Base-by-base conservation (phyloP, 148 eudicot species). In the Camellia sinensis region DNA sequence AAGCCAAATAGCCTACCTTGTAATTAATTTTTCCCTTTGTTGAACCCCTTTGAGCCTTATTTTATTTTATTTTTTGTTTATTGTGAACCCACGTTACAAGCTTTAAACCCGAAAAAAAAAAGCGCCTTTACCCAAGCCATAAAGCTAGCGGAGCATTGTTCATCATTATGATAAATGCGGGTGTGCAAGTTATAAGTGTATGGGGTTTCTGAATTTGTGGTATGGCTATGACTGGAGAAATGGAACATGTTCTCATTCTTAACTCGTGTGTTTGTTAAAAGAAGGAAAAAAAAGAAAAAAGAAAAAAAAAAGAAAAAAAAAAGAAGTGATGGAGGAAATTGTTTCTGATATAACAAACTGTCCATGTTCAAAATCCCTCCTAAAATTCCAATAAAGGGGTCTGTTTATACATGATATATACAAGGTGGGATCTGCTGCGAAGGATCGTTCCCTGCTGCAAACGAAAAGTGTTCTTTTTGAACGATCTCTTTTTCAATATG, bases 271-370 rank as follows among this genome's bases (percentile, higher is more conserved):
- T 60, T 18, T 14, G 21, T 60, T 14, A 14, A 18, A 60, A 60
- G 17, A 60, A 60, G 17, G 17, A 60, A 19, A 15, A 60, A 18
- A 60, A 19, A 60, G 17, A n/a, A n/a, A n/a, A n/a, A n/a, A n/a
- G n/a, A n/a, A n/a, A n/a, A n/a, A n/a, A n/a, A n/a, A n/a, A n/a
- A n/a, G n/a, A n/a, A n/a, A n/a, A n/a, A n/a, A 3, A 60, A 67
- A 22, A 6, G 46, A 22, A 22, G 43, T 67, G 43, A 67, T 67
- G 71, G 71, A 67, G 43, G 71, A 67, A 67, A 67, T 67, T 41
- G 71, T 44, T 67, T 67, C 29, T 67, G 29, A 67, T 67, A 17
- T 67, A 22, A 67, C 71, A 67, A 67, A 67, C 46, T 67, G 43
- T 67, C 9, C 71, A 67, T 67, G 71, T 22, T 67, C 71, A 67